phyloP scores from a whole-genome alignment of 164 flowering plant species.

The Aristolochia californica region DNA sequence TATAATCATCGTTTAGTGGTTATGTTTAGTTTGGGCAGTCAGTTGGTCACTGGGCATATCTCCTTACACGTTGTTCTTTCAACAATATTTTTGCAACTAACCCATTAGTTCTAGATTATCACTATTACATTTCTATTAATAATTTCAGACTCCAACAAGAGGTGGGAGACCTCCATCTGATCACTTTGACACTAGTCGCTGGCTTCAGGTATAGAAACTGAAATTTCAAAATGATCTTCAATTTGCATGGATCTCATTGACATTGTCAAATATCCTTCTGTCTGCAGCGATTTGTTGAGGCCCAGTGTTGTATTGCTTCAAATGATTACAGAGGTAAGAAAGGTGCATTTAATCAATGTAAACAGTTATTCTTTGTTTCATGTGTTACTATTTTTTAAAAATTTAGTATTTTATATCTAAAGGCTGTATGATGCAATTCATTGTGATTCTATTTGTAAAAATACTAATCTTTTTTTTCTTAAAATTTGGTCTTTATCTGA shows the following conservation, averaged over 20 bases:
- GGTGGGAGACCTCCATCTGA: slow-evolving; percentile 74
- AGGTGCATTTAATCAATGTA: not conserved
- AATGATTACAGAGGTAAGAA: slow-evolving; percentile 85
- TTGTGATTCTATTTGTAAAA: no score
- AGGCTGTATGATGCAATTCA: no score
- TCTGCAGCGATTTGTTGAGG: slow-evolving; percentile 95
- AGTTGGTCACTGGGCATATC: not conserved
- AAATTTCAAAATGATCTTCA: not conserved
- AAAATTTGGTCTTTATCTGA: no score
- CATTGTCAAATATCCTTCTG: not conserved
- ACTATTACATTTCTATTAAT: not conserved
- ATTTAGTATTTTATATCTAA: not conserved
- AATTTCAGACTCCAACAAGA: slow-evolving; percentile 60
- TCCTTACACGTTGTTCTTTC: not conserved
- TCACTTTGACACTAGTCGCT: slow-evolving; percentile 61
- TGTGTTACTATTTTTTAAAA: not conserved
- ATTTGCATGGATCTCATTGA: not conserved
- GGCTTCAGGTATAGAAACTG: slow-evolving; percentile 63
- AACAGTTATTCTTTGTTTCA: not conserved
- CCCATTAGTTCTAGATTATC: no score
- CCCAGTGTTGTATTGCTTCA: slow-evolving; percentile 84
- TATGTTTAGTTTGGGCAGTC: no score
- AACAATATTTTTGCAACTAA: no score
- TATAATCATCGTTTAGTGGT: no score
- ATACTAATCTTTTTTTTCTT: no score